Evolutionary conservation across 1,139 yeast genomes (phyloP), one percentile per base, ranked within the genome.

Genomic region (Tardiomyces blankii): DNA sequence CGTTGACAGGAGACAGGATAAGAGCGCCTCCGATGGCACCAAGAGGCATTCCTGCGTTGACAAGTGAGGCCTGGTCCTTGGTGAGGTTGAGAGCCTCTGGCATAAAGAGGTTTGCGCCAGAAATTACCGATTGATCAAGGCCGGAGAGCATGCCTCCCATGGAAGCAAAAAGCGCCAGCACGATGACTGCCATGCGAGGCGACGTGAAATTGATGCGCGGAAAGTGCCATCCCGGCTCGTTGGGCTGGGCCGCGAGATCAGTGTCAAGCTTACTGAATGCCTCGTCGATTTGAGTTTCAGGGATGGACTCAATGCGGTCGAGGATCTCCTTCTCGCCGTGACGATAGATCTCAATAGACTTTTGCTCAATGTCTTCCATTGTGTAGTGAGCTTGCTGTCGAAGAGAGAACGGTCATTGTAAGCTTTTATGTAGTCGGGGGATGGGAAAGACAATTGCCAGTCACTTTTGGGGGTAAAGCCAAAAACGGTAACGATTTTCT

Each of bases 111-210:
- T 80, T 76, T 9, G 95, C 95, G 53, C 95, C 96, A 57, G 85
- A 84, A 49, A 83, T 75, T 19, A 85, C 95, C 1, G 93, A 74
- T 62, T 86, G 95, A 63, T 86, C 96, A 87, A 86, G 85, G 58
- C 96, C 96, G 63, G 86, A 95, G 35, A 87, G 89, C 8, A 89
- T 85, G 18, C 95, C 96, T 46, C 93, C 87, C 79, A 86, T 76
- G 6, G 95, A 82, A 40, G 89, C 82, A 61, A 85, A 75, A 16
- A 84, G 73, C 47, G 83, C 76, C 46, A 85, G n/a, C n/a, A n/a
- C n/a, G n/a, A n/a, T 78, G 52, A 72, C 76, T 49, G 76, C n/a
- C 32, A 27, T 27, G 12, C 13, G 9, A 13, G 32, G 12, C 13
- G 32, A 27, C 32, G 9, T 27, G 32, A 27, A 27, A 13, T 27